A percentile compares a stretch with the other conserved stretches of the same genome.
These are phyloP conservation scores for sweet orange (Citrus sinensis) DNA, from an alignment of 345 rosid genomes.

Conservation along the genomic window DNA sequence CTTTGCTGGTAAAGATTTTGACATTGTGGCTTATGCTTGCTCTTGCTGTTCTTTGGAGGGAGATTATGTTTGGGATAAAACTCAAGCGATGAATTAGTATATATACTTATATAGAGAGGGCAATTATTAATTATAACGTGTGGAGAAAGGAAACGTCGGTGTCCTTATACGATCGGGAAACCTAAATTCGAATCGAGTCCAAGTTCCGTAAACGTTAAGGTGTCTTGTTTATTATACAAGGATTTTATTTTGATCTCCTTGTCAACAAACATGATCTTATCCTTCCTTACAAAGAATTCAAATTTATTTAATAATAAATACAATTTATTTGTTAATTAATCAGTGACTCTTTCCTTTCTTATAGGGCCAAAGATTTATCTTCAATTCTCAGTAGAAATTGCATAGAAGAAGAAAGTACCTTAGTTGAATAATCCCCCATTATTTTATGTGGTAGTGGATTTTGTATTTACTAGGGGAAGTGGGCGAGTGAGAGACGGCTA, in stretches of 20 bases:
- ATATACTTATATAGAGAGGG: neutral
- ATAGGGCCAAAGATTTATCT: too few relatives aligned
- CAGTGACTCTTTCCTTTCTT: too few relatives aligned
- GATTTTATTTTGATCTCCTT: neutral
- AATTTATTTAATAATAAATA: too few relatives aligned
- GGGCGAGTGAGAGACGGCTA: too few relatives aligned
- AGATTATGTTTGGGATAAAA: neutral
- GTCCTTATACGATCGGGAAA: neutral
- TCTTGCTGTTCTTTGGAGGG: neutral
- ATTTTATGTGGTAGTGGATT: too few relatives aligned
- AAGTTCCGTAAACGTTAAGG: neutral
- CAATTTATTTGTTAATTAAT: too few relatives aligned
- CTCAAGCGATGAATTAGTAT: neutral
- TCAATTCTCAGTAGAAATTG: too few relatives aligned
- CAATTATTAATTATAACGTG: neutral
- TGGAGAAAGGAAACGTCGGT: neutral
- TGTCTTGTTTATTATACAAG: neutral
- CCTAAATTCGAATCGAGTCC: neutral
- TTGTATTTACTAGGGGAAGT: too few relatives aligned
- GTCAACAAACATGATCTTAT: neutral
- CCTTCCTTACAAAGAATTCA: neutral
- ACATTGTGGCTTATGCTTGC: neutral
- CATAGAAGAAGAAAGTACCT: too few relatives aligned
- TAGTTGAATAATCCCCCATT: too few relatives aligned
- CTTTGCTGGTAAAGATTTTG: neutral